Evolutionary conservation across 2,329 filamentous ascomycete species (phyloP).

Genomic region (Beauveria caledonica): DNA sequence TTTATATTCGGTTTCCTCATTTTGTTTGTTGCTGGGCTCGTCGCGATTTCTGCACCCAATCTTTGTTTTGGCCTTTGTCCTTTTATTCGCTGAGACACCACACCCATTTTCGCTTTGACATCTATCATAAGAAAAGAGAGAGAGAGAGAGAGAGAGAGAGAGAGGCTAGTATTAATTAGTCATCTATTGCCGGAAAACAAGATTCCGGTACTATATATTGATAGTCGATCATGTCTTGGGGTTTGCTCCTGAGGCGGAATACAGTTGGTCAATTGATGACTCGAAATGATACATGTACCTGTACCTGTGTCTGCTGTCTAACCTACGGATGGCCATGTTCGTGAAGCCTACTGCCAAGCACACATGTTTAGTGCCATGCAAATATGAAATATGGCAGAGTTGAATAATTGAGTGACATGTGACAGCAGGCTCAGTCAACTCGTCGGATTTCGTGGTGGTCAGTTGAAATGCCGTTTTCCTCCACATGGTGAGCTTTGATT

Average conservation of each 20-base stretch:
- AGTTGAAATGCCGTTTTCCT: neutral
- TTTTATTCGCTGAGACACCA: neutral
- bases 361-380: no score
- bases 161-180: neutral
- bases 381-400: no score
- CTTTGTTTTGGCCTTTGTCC: neutral
- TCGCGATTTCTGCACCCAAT: conserved; percentile 1
- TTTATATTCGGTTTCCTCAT: neutral
- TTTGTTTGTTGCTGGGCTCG: neutral
- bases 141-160: neutral
- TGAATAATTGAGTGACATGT: no score
- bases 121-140: neutral
- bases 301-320: no score
- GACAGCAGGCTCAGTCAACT: no score
- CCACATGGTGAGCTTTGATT: neutral
- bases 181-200: neutral
- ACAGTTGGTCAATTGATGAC: no score
- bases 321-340: no score
- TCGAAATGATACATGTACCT: no score
- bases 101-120: neutral
- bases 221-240: no score
- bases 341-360: no score
- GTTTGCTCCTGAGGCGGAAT: no score
- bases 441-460: neutral
- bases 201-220: no score